These are phyloP conservation scores for Pichia manshurica DNA, from an alignment of 805 yeast genomes.

Conservation along the genomic window DNA sequence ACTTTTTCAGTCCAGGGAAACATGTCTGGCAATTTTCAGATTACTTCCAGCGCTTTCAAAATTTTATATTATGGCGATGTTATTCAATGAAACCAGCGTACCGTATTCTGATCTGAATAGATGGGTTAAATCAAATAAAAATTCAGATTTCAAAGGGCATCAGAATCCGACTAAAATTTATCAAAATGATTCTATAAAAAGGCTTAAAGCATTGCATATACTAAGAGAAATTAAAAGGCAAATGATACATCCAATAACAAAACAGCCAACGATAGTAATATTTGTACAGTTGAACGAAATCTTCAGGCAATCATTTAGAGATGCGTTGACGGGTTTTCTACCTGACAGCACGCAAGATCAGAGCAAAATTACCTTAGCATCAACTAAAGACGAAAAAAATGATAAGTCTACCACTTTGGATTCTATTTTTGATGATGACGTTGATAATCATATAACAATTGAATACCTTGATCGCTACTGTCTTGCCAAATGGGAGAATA, in stretches of 20 bases:
- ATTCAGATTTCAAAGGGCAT: slow-evolving; percentile 13
- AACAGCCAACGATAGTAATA: slow-evolving; percentile 27
- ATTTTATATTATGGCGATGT: slow-evolving; percentile 78
- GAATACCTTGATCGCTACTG: slow-evolving; percentile 75
- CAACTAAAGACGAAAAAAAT: slow-evolving; percentile 4
- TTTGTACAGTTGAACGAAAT: slow-evolving; percentile 56
- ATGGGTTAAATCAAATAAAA: slow-evolving; percentile 46
- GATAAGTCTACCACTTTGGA: not conserved
- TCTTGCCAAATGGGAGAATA: slow-evolving; percentile 86
- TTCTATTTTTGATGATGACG: slow-evolving; percentile 54
- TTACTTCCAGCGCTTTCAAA: slow-evolving; percentile 86
- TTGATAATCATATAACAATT: slow-evolving; percentile 50
- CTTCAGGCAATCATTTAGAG: slow-evolving; percentile 69
- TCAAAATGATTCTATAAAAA: slow-evolving; percentile 72
- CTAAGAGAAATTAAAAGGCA: slow-evolving; percentile 47
- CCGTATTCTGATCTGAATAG: slow-evolving; percentile 61
- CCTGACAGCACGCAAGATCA: slow-evolving; percentile 30
- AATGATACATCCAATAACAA: slow-evolving; percentile 32
- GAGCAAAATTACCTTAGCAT: slow-evolving; percentile 3
- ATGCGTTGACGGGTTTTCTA: slow-evolving; percentile 68
- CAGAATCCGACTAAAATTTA: slow-evolving; percentile 35
- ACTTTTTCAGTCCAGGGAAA: slow-evolving; percentile 83
- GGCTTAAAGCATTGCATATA: slow-evolving; percentile 70
- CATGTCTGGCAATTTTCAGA: slow-evolving; percentile 90
- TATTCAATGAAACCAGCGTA: slow-evolving; percentile 73